A percentile compares a stretch with the other conserved stretches of the same genome.
phyloP scores from a whole-genome alignment of 2,329 filamentous ascomycete genomes.

The Botryotinia calthae region DNA sequence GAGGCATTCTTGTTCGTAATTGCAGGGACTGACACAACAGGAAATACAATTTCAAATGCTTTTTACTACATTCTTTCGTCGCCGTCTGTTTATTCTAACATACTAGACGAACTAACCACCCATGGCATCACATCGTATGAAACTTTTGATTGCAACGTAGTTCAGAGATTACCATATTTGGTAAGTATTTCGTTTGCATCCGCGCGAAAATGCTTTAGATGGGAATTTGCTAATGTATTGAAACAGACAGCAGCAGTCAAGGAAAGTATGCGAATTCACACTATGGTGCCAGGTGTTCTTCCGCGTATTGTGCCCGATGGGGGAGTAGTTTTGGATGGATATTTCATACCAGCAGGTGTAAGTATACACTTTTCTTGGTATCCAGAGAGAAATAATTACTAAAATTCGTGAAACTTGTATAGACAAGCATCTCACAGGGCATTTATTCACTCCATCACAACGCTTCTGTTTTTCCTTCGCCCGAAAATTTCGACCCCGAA shows the following conservation, averaged over 20 bases:
- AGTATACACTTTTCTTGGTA: not conserved
- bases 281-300: not conserved
- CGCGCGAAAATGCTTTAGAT: not conserved
- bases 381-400: not conserved
- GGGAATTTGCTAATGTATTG: not conserved
- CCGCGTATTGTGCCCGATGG: not conserved
- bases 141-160: not conserved
- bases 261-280: not conserved
- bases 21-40: not conserved
- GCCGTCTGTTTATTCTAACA: not conserved
- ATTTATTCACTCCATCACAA: not conserved
- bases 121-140: not conserved
- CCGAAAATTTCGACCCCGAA: not conserved
- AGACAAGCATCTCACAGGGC: slow-evolving; percentile 1
- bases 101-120: not conserved
- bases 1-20: not conserved
- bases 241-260: slow-evolving; percentile 2
- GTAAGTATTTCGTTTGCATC: not conserved
- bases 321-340: not conserved
- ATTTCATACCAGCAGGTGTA: slow-evolving; percentile 1
- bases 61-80: not conserved
- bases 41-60: not conserved
- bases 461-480: not conserved
- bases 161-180: not conserved
- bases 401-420: not conserved